phyloP scores from a whole-genome alignment of 177 flowering plant species.

The Vitis hybrid region DNA sequence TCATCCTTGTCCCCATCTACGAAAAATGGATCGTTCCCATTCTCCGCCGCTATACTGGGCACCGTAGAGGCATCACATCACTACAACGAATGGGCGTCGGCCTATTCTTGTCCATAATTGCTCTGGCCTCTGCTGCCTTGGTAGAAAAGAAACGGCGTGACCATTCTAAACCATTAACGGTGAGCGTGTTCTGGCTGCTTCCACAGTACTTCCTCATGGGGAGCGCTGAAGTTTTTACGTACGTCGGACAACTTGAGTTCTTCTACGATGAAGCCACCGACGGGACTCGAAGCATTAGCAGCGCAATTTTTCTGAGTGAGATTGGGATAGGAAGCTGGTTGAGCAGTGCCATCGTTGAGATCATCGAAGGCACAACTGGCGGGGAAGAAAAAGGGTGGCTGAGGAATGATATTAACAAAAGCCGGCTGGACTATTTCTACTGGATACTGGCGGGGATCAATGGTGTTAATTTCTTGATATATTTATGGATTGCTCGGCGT shows the following conservation, averaged over 20 bases:
- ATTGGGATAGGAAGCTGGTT: constrained; percentile 73
- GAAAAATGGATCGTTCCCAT: constrained; percentile 50
- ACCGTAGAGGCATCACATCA: constrained; percentile 64
- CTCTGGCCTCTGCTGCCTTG: constrained; percentile 48
- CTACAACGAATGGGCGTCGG: constrained; percentile 79
- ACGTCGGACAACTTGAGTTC: constrained; percentile 76
- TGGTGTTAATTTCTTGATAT: constrained; percentile 47
- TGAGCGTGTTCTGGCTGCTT: constrained; percentile 58
- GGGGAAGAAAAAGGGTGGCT: constrained; percentile 61
- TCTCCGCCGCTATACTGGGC: constrained; percentile 53
- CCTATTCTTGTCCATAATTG: constrained; percentile 55
- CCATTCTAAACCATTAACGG: constrained; percentile 4
- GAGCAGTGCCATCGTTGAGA: constrained; percentile 54
- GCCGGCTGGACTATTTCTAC: constrained; percentile 60
- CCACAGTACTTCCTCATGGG: constrained; percentile 66
- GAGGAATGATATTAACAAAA: constrained; percentile 41
- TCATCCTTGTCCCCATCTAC: constrained; percentile 59
- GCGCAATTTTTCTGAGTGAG: constrained; percentile 63
- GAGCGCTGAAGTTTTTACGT: constrained; percentile 64
- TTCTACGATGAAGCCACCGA: constrained; percentile 75
- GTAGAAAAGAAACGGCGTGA: constrained; percentile 52
- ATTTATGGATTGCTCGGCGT: constrained; percentile 35
- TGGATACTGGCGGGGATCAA: constrained; percentile 57
- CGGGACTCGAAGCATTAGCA: constrained; percentile 68
- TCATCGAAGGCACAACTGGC: constrained; percentile 36